Evolutionary conservation across 73 alveolate species (phyloP).

Genomic region (Blepharisma stoltei): DNA sequence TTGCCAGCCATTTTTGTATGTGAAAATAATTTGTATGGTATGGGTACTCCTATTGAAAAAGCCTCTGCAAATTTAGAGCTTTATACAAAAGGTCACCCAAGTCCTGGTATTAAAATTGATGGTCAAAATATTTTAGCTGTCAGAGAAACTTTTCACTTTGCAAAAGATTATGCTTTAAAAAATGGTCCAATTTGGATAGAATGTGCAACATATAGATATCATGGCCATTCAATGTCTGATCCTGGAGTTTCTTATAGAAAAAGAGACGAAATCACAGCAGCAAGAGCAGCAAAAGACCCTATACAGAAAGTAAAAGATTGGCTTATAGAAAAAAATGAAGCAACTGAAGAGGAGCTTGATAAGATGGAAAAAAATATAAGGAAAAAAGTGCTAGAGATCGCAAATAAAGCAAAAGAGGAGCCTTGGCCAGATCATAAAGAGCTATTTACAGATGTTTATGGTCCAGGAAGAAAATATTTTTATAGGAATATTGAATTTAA

Average conservation of each 20-base stretch:
- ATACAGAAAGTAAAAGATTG: constrained; percentile 3
- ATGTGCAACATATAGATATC: constrained; percentile 75
- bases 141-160: constrained; percentile 73
- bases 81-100: constrained; percentile 80
- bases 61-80: constrained; percentile 71
- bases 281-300: constrained; percentile 68
- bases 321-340: too few species aligned
- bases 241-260: constrained; percentile 79
- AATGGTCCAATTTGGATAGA: constrained; percentile 82
- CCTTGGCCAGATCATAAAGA: too few species aligned
- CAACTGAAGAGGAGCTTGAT: too few species aligned
- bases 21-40: constrained; percentile 80
- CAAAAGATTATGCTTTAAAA: constrained; percentile 61
- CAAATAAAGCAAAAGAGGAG: too few species aligned
- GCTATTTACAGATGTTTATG: too few species aligned
- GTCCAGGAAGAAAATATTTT: too few species aligned
- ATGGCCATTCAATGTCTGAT: constrained; percentile 84
- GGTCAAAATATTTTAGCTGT: constrained; percentile 68
- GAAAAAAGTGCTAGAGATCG: too few species aligned
- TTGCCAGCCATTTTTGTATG: constrained; percentile 73
- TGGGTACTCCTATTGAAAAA: constrained; percentile 79
- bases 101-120: constrained; percentile 77
- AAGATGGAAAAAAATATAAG: too few species aligned
- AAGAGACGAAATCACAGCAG: constrained; percentile 68
- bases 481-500: too few species aligned